These are phyloP conservation scores for Neurospora sp. DNA, from an alignment of 2,329 filamentous ascomycete genomes.

Conservation along the genomic window DNA sequence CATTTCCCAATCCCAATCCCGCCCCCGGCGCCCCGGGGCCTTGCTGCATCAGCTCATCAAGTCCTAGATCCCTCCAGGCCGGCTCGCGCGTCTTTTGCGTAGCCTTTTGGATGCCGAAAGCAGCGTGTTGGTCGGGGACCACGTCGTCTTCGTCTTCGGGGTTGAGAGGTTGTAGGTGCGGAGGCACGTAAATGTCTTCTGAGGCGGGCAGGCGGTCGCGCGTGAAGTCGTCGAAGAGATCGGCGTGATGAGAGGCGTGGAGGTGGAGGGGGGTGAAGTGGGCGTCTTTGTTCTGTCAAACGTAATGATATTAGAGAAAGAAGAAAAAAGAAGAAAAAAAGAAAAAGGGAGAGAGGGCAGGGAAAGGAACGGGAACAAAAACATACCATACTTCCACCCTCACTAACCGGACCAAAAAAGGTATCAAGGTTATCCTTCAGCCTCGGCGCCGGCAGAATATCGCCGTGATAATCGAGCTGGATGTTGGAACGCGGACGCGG, in stretches of 20 bases:
- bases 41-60: slow-evolving; percentile 59
- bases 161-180: slow-evolving; percentile 71
- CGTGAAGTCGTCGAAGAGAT: slow-evolving; percentile 71
- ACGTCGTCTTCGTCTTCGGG: slow-evolving; percentile 85
- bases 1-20: slow-evolving; percentile 2
- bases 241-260: slow-evolving; percentile 59
- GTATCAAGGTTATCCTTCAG: background rate
- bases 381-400: background rate
- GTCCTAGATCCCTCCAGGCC: slow-evolving; percentile 69
- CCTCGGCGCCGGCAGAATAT: background rate
- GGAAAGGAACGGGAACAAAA: too few relatives aligned
- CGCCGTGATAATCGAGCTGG: background rate
- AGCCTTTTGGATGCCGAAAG: slow-evolving; percentile 75
- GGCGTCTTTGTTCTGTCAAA: slow-evolving; percentile 59
- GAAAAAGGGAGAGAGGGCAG: background rate
- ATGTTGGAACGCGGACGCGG: background rate
- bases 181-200: slow-evolving; percentile 76
- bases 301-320: background rate
- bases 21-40: slow-evolving; percentile 33
- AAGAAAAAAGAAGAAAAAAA: background rate
- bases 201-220: slow-evolving; percentile 54
- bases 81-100: slow-evolving; percentile 63
- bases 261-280: slow-evolving; percentile 69
- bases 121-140: slow-evolving; percentile 79
- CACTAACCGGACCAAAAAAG: background rate